Percentiles rank a stretch among this genome's conserved stretches.
These are phyloP conservation scores for Spizellomyces sp. DNA, from an alignment of 192 early-diverging fungal species.

Conservation along the genomic window DNA sequence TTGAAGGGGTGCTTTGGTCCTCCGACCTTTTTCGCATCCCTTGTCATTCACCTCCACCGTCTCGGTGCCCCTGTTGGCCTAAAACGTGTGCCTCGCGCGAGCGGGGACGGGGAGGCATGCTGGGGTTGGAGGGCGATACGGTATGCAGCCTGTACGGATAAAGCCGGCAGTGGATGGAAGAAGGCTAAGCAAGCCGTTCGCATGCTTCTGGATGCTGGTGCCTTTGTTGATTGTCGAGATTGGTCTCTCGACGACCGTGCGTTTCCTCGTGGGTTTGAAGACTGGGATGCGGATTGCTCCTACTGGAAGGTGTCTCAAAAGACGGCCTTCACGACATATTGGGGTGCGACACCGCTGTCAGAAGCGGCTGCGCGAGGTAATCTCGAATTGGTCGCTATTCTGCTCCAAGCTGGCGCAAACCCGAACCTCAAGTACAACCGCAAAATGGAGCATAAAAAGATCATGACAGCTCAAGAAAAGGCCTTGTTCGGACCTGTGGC, in stretches of 20 bases:
- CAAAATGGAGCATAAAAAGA: background rate
- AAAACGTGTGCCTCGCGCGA: background rate
- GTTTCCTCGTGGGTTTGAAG: background rate
- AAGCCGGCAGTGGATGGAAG: background rate
- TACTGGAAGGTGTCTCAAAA: background rate
- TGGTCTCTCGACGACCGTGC: background rate
- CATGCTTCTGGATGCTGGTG: background rate
- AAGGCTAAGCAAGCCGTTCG: background rate
- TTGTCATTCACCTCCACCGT: background rate
- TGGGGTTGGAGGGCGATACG: background rate
- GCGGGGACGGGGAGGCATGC: background rate
- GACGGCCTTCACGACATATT: background rate
- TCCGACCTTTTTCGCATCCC: background rate
- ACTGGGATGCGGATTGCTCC: background rate
- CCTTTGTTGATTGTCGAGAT: constrained; percentile 1
- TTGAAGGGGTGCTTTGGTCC: background rate
- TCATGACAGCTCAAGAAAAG: background rate
- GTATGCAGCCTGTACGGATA: background rate
- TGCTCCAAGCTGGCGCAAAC: constrained; percentile 1
- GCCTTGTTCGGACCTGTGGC: background rate
- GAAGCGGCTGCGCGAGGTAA: background rate
- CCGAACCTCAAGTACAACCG: background rate
- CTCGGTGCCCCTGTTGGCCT: background rate
- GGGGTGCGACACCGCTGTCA: background rate
- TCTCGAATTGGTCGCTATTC: background rate